Base-by-base conservation (phyloP, 345 rosid species). In the Aquilaria malaccensis region DNA sequence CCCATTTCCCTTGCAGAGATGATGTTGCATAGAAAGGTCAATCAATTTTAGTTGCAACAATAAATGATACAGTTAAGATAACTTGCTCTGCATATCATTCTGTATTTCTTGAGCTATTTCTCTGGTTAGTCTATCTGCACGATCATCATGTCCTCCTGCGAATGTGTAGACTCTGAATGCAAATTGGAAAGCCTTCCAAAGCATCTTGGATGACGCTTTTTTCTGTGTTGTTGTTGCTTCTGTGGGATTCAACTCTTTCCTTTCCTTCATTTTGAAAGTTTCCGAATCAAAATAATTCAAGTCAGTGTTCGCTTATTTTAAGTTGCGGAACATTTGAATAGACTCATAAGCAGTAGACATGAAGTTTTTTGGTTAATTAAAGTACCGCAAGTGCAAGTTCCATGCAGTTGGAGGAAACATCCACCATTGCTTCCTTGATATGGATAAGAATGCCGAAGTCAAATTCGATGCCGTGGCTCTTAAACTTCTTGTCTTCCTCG, bases 141-240 rank as follows among this genome's bases (percentile, higher is more conserved):
- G 86, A 15, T 87, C 88, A 14, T 92, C 98, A 0, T 80, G 88
- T 32, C 96, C 97, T 9, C 93, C 97, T 0, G 98, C 96, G 52
- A 92, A 89, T 13, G 77, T 74, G 62, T 89, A 89, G 7, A 89
- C 91, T 60, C 86, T 74, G 66, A 80, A 89, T 55, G 94, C 97
- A 67, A 93, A 81, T 58, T 89, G 96, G 59, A 89, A 89, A 46
- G 89, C 89, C 67, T 87, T 85, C 97, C 98, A 89, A 1, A 89
- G 73, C 82, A 78, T 64, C 70, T 83, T 84, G 4, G 76, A 74
- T 66, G 59, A 13, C 7, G 63, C 81, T 50, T 68, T 69, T 55
- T 1, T 66, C 70, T 61, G 73, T 51, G 11, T 33, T 72, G 71
- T 71, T 3, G 60, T 70, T 11, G 45, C 61, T n/a, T 62, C 60